phyloP scores from a whole-genome alignment of 306 rosid genomes.

The Begonia loranthoides region DNA sequence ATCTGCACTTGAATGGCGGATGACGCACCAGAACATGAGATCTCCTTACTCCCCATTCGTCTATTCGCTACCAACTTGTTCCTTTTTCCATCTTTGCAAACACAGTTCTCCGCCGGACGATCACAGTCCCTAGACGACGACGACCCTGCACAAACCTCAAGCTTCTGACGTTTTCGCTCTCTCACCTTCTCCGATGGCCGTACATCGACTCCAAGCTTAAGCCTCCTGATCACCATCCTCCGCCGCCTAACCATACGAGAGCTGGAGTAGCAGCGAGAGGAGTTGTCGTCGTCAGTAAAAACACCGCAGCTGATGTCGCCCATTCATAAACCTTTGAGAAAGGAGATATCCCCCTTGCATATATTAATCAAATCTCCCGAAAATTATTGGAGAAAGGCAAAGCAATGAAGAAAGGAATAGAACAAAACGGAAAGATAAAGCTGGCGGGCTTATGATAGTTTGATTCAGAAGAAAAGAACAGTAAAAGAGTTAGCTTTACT shows the following conservation, averaged over 20 bases:
- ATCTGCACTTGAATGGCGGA: not conserved
- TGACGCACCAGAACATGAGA: not conserved
- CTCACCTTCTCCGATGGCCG: slow-evolving; percentile 1
- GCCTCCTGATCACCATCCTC: slow-evolving; percentile 40
- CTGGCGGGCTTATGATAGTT: not conserved
- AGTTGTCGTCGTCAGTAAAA: slow-evolving; percentile 4
- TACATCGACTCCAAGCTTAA: slow-evolving; percentile 18
- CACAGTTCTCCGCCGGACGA: slow-evolving; percentile 14
- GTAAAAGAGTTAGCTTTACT: no score
- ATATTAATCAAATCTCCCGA: no score
- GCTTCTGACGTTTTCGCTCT: slow-evolving; percentile 20
- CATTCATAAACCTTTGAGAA: not conserved
- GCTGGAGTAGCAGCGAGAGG: slow-evolving; percentile 4
- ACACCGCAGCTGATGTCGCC: slow-evolving; percentile 10
- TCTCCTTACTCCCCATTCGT: not conserved
- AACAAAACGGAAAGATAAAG: not conserved
- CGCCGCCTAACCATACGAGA: slow-evolving; percentile 20
- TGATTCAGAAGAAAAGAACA: no score
- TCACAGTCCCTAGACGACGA: slow-evolving; percentile 15
- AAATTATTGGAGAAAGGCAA: no score
- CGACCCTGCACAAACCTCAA: slow-evolving; percentile 4
- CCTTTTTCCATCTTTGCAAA: slow-evolving; percentile 7
- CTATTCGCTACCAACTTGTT: not conserved
- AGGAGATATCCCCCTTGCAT: not conserved
- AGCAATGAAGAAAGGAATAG: no score